Base-by-base conservation (phyloP, 257 asterid genomes). In the Osmanthus fragrans region DNA sequence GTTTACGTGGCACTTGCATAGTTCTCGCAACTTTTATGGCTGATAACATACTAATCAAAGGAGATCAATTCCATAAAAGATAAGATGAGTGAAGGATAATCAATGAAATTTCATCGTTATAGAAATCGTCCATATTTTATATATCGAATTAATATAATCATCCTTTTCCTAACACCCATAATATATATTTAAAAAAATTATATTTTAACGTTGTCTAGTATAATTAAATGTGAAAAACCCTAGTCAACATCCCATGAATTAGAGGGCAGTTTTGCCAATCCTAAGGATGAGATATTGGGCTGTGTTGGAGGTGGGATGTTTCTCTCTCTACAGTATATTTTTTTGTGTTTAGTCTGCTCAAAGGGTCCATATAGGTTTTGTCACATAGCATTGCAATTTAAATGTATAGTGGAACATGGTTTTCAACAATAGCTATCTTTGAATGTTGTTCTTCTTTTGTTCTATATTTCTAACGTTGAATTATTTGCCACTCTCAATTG, bases 281-380 rank as follows among this genome's bases (percentile, higher is more conserved):
- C 85, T 60, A 77, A 70, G 90, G 90, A 86, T 81, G 86, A 80
- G 85, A 71, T 72, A 76, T 75, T 70, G 89, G 94, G 89, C 79
- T 84, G 76, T 82, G 90, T 80, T 82, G 83, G 81, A 68, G 77
- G 81, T 81, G 74, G 79, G 78, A n/a, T 29, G 77, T 56, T 58
- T 76, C 67, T 79, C 72, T 69, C 11, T 30, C 18, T 77, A 27
- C 71, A 69, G n/a, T 23, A 60, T 80, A 10, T 78, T 68, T 27
- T 23, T 21, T 8, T 81, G 32, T 76, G 70, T 30, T 73, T 42
- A 34, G 70, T 77, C 63, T 63, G 79, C 25, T 34, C 42, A 69
- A 56, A 77, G 49, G 73, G 74, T 78, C 88, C 89, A 77, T 81
- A 13, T 71, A 74, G 71, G 79, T 79, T 82, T 51, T 72, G 83